Percentiles rank a stretch among this genome's conserved stretches.
Evolutionary conservation across 176 grass and related monocot genomes (phyloP).

Genomic region (Luzula sylvatica): DNA sequence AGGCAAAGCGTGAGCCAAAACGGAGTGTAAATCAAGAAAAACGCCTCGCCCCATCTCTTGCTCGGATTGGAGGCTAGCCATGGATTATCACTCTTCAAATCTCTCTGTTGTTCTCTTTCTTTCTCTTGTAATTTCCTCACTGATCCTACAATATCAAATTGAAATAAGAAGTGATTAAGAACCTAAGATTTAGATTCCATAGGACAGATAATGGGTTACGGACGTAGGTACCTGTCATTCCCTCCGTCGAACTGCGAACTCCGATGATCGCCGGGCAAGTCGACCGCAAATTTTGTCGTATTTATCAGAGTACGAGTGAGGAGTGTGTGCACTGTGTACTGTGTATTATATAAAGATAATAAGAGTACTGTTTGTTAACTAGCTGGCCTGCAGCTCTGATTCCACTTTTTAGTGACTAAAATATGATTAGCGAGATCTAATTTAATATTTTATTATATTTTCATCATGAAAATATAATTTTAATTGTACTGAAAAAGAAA

Average conservation of each 20-base stretch:
- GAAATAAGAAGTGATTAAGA: neutral
- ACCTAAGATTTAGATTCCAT: neutral
- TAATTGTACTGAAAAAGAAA: too few species aligned
- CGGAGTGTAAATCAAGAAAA: slow-evolving; percentile 89
- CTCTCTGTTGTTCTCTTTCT: neutral
- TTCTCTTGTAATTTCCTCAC: neutral
- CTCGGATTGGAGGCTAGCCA: slow-evolving; percentile 67
- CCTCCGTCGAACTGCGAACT: neutral
- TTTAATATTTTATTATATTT: too few species aligned
- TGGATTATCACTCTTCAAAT: neutral
- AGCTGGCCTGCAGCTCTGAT: too few species aligned
- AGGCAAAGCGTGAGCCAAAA: slow-evolving; percentile 91
- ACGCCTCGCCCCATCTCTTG: slow-evolving; percentile 86
- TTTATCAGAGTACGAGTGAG: neutral
- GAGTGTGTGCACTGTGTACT: neutral
- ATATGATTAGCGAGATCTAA: too few species aligned
- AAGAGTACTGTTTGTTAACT: too few species aligned
- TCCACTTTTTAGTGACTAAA: too few species aligned
- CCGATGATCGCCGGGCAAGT: neutral
- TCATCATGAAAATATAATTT: too few species aligned
- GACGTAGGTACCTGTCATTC: slow-evolving; percentile 1
- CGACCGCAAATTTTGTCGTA: neutral
- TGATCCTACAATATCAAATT: neutral
- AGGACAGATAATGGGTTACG: neutral
- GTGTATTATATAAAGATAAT: too few species aligned